Conservation (phyloP, 129 eudicot species). For the Rutidosis leptorrhynchoides region DNA sequence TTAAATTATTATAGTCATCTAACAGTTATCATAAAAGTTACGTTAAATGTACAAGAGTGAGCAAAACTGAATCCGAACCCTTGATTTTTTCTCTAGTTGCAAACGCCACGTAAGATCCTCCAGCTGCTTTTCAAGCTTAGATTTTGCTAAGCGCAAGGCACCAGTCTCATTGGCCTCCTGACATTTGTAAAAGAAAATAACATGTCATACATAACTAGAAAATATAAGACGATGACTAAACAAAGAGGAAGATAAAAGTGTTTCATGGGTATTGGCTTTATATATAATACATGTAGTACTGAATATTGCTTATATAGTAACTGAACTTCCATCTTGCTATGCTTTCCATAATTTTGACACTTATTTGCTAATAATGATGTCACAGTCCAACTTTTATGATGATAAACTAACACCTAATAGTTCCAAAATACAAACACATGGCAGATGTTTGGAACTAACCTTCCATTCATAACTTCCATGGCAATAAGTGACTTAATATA, state of each 20-base stretch:
- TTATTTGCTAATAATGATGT: background rate
- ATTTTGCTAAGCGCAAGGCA: slow-evolving; percentile 93
- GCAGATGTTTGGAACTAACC: background rate
- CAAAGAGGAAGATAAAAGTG: background rate
- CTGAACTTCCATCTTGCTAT: background rate
- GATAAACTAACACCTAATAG: background rate
- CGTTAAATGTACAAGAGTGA: slow-evolving; percentile 1
- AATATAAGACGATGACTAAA: background rate
- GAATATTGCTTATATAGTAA: background rate
- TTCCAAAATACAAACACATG: background rate
- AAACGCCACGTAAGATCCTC: slow-evolving; percentile 98
- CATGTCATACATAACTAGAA: slow-evolving; percentile 4
- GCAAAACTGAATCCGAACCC: slow-evolving; percentile 45
- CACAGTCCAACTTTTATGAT: background rate
- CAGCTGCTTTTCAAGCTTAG: slow-evolving; percentile 92
- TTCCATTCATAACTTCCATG: too few species aligned
- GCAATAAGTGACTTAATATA: too few species aligned
- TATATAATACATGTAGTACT: background rate
- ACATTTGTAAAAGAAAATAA: slow-evolving; percentile 16
- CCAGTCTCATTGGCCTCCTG: slow-evolving; percentile 99
- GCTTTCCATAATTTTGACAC: background rate
- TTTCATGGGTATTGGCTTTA: background rate
- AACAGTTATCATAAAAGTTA: background rate
- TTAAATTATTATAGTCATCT: slow-evolving; percentile 9
- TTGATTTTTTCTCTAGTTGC: slow-evolving; percentile 83